Conservation (phyloP, 495 filamentous ascomycete species). For the Niebla homalea region DNA sequence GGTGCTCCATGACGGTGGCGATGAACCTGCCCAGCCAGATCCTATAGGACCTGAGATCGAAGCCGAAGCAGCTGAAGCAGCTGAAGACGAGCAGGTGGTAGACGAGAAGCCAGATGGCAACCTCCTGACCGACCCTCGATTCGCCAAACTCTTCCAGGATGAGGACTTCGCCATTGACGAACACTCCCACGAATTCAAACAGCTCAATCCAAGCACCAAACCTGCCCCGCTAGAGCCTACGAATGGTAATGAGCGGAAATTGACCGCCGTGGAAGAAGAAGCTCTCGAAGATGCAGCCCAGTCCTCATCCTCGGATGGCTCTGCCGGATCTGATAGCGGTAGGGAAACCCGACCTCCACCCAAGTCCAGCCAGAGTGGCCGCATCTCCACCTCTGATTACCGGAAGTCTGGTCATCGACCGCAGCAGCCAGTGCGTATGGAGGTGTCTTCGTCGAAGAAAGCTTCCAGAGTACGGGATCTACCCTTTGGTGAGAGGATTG, state of each 20-base stretch:
- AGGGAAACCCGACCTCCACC: slow-evolving; percentile 30
- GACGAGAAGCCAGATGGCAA: slow-evolving; percentile 33
- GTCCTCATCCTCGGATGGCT: slow-evolving; percentile 29
- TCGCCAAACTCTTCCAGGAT: slow-evolving; percentile 80
- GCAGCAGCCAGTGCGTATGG: slow-evolving; percentile 41
- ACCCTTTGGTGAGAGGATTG: slow-evolving; percentile 56
- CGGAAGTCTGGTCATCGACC: slow-evolving; percentile 41
- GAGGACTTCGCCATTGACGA: slow-evolving; percentile 89
- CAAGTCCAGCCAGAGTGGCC: slow-evolving; percentile 30
- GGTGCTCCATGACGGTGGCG: slow-evolving; percentile 43
- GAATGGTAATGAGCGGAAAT: slow-evolving; percentile 33
- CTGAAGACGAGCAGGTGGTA: slow-evolving; percentile 9
- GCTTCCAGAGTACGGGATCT: slow-evolving; percentile 33
- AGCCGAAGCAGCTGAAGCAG: slow-evolving; percentile 10
- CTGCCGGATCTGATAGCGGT: slow-evolving; percentile 28
- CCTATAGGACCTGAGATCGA: background rate
- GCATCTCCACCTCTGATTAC: slow-evolving; percentile 54
- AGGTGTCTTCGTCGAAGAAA: slow-evolving; percentile 39
- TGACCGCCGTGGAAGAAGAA: slow-evolving; percentile 59
- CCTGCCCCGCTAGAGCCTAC: slow-evolving; percentile 19
- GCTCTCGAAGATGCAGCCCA: slow-evolving; percentile 35
- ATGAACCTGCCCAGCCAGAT: slow-evolving; percentile 29
- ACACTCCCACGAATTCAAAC: slow-evolving; percentile 68
- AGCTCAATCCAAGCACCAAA: slow-evolving; percentile 71
- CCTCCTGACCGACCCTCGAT: slow-evolving; percentile 71